Percentiles rank a stretch among this genome's conserved stretches.
Conservation (phyloP, 2,329 filamentous ascomycete genomes). For the Aspergillus sp. region DNA sequence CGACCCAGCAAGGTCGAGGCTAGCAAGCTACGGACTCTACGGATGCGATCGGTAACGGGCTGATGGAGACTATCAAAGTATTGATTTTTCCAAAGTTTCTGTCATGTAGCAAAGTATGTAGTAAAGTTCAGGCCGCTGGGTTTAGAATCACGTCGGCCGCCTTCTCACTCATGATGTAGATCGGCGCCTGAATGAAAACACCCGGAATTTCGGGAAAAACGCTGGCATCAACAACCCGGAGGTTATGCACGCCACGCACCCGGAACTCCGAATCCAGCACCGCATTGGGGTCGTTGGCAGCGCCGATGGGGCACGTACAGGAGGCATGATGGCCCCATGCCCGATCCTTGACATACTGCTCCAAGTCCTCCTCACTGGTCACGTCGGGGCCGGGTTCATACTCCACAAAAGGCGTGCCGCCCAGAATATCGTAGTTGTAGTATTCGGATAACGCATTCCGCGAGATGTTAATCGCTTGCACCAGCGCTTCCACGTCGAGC, state of each 20-base stretch:
- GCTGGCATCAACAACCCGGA: constrained; percentile 56
- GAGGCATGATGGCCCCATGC: constrained; percentile 53
- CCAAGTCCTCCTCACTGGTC: constrained; percentile 37
- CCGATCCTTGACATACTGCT: constrained; percentile 43
- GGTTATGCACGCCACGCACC: constrained; percentile 47
- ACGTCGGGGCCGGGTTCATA: constrained; percentile 37
- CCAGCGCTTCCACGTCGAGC: not conserved
- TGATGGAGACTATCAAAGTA: too few species aligned
- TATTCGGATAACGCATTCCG: constrained; percentile 46
- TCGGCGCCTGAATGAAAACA: constrained; percentile 44
- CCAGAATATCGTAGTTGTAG: constrained; percentile 43
- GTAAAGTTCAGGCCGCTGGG: too few species aligned
- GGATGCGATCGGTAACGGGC: too few species aligned
- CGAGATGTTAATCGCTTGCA: too few species aligned
- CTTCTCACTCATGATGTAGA: constrained; percentile 54
- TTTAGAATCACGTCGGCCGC: constrained; percentile 48
- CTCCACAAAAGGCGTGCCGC: constrained; percentile 34
- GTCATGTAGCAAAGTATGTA: constrained; percentile 10
- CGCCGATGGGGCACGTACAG: constrained; percentile 49
- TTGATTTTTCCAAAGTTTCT: too few species aligned
- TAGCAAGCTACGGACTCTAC: too few species aligned
- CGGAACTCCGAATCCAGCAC: constrained; percentile 51
- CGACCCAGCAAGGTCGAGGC: too few species aligned
- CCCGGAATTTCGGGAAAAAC: constrained; percentile 51
- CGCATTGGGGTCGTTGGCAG: constrained; percentile 45